Evolutionary conservation across 768 basidiomycete species (phyloP).

Genomic region (Mycena pura): DNA sequence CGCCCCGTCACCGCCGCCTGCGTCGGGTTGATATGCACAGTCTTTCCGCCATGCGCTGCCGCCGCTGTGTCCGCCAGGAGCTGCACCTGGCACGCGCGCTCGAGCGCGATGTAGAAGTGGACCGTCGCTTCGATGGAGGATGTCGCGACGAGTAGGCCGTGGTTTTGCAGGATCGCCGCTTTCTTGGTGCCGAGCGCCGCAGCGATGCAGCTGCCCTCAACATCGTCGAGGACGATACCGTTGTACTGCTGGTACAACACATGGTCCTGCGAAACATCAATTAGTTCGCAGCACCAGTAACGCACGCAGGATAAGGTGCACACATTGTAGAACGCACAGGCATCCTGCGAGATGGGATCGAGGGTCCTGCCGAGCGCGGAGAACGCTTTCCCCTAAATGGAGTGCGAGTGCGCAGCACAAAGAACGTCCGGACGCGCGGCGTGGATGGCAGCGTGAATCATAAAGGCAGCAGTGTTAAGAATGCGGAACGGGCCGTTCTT

Average conservation of each 20-base stretch:
- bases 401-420: conserved; percentile 56
- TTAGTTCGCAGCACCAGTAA: not conserved
- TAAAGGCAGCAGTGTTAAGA: conserved; percentile 41
- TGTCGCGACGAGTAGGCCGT: conserved; percentile 49
- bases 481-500: conserved; percentile 25
- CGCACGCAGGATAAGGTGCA: not conserved
- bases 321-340: conserved; percentile 48
- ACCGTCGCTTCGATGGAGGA: conserved; percentile 51
- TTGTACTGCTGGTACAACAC: conserved; percentile 53
- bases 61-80: conserved; percentile 52
- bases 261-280: conserved; percentile 41
- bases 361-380: conserved; percentile 50
- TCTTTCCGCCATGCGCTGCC: conserved; percentile 31
- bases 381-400: conserved; percentile 56
- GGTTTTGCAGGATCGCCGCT: conserved; percentile 52
- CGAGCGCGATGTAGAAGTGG: conserved; percentile 48
- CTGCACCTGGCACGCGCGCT: conserved; percentile 55
- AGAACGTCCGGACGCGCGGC: conserved; percentile 55
- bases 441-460: conserved; percentile 53
- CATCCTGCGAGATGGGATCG: conserved; percentile 52
- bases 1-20: conserved; percentile 35
- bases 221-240: conserved; percentile 54
- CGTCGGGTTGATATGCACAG: conserved; percentile 34
- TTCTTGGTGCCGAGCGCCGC: conserved; percentile 47
- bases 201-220: conserved; percentile 55